A percentile compares a stretch with the other conserved stretches of the same genome.
Evolutionary conservation across 768 basidiomycete species (phyloP).

Genomic region (Lactarius hatsudake): DNA sequence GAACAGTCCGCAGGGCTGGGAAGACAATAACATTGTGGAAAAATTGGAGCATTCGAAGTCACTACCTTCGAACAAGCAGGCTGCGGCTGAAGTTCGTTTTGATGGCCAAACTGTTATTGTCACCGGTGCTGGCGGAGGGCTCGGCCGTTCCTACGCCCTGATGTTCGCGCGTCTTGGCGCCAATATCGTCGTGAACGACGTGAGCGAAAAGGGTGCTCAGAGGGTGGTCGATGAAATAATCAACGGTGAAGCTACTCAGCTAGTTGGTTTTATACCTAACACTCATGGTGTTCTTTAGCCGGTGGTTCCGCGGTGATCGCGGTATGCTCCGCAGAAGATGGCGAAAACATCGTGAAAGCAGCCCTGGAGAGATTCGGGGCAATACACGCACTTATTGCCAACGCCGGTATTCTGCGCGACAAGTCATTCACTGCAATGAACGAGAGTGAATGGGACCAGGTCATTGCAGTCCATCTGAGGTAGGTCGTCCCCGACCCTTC

Average conservation of each 20-base stretch:
- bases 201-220: slow-evolving; percentile 80
- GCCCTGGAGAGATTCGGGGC: slow-evolving; percentile 85
- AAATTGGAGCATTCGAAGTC: slow-evolving; percentile 63
- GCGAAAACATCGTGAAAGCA: slow-evolving; percentile 81
- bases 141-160: slow-evolving; percentile 87
- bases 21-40: slow-evolving; percentile 59
- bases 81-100: slow-evolving; percentile 69
- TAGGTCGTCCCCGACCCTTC: slow-evolving; percentile 11
- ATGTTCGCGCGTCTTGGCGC: slow-evolving; percentile 94
- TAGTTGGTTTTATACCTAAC: background rate
- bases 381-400: slow-evolving; percentile 86
- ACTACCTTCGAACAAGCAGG: slow-evolving; percentile 65
- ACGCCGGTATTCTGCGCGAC: slow-evolving; percentile 92
- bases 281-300: slow-evolving; percentile 41
- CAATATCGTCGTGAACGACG: slow-evolving; percentile 95
- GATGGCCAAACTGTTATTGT: slow-evolving; percentile 90
- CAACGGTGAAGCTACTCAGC: slow-evolving; percentile 48
- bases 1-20: slow-evolving; percentile 58
- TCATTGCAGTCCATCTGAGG: slow-evolving; percentile 83
- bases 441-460: slow-evolving; percentile 92
- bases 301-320: slow-evolving; percentile 87
- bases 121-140: slow-evolving; percentile 92
- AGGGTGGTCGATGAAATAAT: slow-evolving; percentile 85
- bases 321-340: slow-evolving; percentile 88
- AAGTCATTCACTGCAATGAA: slow-evolving; percentile 89